Conservation (phyloP, 768 basidiomycete species). For the Lanmaoa rubissima region DNA sequence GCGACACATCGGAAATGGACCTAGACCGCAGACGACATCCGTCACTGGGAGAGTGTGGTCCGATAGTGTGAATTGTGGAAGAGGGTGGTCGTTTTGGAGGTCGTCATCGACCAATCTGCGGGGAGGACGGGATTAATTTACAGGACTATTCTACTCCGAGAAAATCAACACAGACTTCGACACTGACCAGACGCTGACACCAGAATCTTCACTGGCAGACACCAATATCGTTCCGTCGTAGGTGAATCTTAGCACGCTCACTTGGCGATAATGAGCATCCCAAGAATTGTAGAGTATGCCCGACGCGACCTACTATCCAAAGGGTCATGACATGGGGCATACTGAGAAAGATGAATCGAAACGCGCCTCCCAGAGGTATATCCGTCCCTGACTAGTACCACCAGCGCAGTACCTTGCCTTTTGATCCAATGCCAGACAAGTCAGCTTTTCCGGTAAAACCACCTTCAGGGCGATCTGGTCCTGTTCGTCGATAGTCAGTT, state of each 20-base stretch:
- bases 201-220: constrained; percentile 89
- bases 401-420: constrained; percentile 80
- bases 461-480: constrained; percentile 88
- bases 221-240: constrained; percentile 76
- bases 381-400: constrained; percentile 82
- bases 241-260: constrained; percentile 82
- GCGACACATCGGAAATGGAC: constrained; percentile 73
- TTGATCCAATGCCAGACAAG: constrained; percentile 73
- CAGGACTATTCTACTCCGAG: constrained; percentile 3
- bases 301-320: constrained; percentile 68
- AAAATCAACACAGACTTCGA: constrained; percentile 58
- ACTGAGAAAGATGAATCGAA: background rate
- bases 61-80: constrained; percentile 75
- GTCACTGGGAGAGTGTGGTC: constrained; percentile 94
- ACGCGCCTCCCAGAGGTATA: constrained; percentile 96
- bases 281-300: constrained; percentile 90
- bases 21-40: constrained; percentile 77
- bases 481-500: constrained; percentile 39
- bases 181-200: constrained; percentile 85
- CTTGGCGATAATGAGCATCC: constrained; percentile 94
- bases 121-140: constrained; percentile 6
- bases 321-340: constrained; percentile 13
- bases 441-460: constrained; percentile 86
- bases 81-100: constrained; percentile 68
- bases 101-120: constrained; percentile 73